Evolutionary conservation across 768 basidiomycete species (phyloP), one percentile per base, ranked within the genome.

Genomic region (Russula sp.): DNA sequence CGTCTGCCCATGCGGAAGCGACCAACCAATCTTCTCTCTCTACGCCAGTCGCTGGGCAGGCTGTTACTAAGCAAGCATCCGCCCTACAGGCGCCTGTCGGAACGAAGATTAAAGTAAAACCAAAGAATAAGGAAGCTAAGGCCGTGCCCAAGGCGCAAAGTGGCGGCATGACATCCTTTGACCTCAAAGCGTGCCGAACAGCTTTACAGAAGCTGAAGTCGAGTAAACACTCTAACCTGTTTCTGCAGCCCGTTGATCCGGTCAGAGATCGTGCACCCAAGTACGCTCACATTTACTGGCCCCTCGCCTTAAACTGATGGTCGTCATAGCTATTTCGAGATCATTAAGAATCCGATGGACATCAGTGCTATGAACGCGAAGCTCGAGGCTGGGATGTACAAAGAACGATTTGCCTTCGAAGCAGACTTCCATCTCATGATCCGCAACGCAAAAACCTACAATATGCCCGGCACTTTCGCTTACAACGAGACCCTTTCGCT

Each of bases 281-380:
- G 91, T 96, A 82, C 79, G 50, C 32, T 67, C 7, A 34, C 56
- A 40, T 59, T 49, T 59, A 62, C 55, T 22, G 57, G 34, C 20
- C 57, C 68, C 61, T 49, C 44, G 18, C 45, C 66, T 20, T 39
- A 47, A 32, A 49, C 54, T 45, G 57, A 59, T 45, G 9, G 40
- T 11, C 32, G 32, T n/a, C 9, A 45, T 63, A 96, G 94, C 68
- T 98, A 98, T 73, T 93, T 94, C 70, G 86, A 90, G 57, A 76
- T 94, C 62, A 87, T 99, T 73, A 90, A 90, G 73, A 80, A 88
- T 11, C 96, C 97, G 0, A 98, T 99, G 92, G 97, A 99, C 71
- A 79, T 98, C 18, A 86, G 87, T 56, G 94, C 94, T 0, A 89
- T 96, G 79, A 78, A 81, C 32, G 88, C 88, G 42, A 98, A 96